Evolutionary conservation across 2,329 filamentous ascomycete species (phyloP), one percentile per base, ranked within the genome.

Genomic region (Helotiales sp.): DNA sequence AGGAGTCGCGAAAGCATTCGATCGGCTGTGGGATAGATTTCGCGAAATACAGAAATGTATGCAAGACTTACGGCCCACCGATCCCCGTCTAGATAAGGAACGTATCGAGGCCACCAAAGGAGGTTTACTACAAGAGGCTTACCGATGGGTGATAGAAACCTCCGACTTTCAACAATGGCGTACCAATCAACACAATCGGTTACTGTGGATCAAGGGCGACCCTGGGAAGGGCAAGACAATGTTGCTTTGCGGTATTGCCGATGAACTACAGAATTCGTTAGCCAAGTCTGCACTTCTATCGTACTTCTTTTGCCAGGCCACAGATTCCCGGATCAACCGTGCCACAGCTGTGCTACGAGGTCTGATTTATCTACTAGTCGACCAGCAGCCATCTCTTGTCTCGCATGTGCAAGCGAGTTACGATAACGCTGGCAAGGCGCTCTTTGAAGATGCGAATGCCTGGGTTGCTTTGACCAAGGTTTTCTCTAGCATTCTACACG

Each of bases 241-340:
- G n/a, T n/a, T n/a, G n/a, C n/a, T n/a, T n/a, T n/a, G n/a, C n/a
- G n/a, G n/a, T n/a, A n/a, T n/a, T n/a, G n/a, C n/a, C n/a, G n/a
- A n/a, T n/a, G n/a, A n/a, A n/a, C n/a, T 50, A 22, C 5, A 26
- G 47, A 50, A 50, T 50, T 50, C 34, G 34, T 40, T 40, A 40
- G 34, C 34, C 34, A 5, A 40, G 34, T 40, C n/a, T n/a, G n/a
- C n/a, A n/a, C n/a, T n/a, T n/a, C n/a, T n/a, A n/a, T n/a, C n/a
- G n/a, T n/a, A n/a, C 67, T 82, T 82, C 73, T 81, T 85, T 73
- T 85, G 80, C 70, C 78, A 85, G 69, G 74, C 75, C 11, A 78
- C 78, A 6, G 72, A 83, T 55, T 22, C 66, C 0, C 64, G 71
- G 0, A 50, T 82, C 22, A 83, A 81, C 66, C 81, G 71, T 55